A percentile compares a stretch with the other conserved stretches of the same genome.
Evolutionary conservation across 2,329 filamentous ascomycete genomes (phyloP).

Genomic region (Lachnellula hyalina): DNA sequence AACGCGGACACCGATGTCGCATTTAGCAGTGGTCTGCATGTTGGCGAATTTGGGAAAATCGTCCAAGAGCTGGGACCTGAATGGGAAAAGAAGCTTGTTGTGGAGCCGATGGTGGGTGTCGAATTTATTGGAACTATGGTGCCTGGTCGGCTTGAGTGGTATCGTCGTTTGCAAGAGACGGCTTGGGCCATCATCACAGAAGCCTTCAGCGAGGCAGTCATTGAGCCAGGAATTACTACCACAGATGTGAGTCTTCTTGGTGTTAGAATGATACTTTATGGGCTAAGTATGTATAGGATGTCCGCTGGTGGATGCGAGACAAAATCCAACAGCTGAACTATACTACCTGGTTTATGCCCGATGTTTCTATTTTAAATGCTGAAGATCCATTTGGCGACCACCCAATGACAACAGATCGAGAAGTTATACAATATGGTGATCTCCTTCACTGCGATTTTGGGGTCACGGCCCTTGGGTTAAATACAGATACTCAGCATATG

Average conservation of each 20-base stretch:
- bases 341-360: slow-evolving; percentile 48
- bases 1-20: slow-evolving; percentile 42
- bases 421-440: slow-evolving; percentile 39
- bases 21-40: slow-evolving; percentile 44
- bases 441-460: slow-evolving; percentile 47
- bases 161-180: slow-evolving; percentile 43
- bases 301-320: slow-evolving; percentile 49
- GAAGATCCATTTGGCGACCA: slow-evolving; percentile 13
- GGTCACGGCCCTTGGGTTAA: slow-evolving; percentile 41
- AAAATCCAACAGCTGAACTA: slow-evolving; percentile 44
- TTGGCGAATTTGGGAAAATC: slow-evolving; percentile 39
- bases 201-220: slow-evolving; percentile 39
- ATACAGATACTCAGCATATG: slow-evolving; percentile 47
- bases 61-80: slow-evolving; percentile 32
- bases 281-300: slow-evolving; percentile 29
- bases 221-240: slow-evolving; percentile 40
- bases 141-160: slow-evolving; percentile 37
- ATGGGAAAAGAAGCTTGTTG: slow-evolving; percentile 38
- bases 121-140: slow-evolving; percentile 44
- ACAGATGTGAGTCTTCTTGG: slow-evolving; percentile 26
- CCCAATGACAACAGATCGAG: background rate
- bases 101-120: slow-evolving; percentile 41
- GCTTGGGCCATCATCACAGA: slow-evolving; percentile 45
- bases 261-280: background rate
- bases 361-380: slow-evolving; percentile 37